Evolutionary conservation across 2,329 filamentous ascomycete genomes (phyloP).

Genomic region (Colletotrichum liaoningense): DNA sequence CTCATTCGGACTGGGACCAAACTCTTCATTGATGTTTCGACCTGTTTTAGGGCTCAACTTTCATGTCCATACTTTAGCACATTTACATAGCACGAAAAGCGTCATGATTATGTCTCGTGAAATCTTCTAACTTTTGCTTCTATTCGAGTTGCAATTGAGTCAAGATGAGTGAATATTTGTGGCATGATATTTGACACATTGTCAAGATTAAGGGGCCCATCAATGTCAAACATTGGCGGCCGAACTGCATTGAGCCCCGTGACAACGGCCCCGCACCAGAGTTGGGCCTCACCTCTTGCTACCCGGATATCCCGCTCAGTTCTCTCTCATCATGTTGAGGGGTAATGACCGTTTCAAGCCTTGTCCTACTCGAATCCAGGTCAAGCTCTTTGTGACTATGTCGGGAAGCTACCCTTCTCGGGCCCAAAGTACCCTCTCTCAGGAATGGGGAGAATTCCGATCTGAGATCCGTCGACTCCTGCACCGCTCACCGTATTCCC

Average conservation of each 20-base stretch:
- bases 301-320: not conserved
- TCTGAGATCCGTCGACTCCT: conserved; percentile 39
- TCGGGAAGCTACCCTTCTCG: conserved; percentile 39
- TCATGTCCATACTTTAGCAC: conserved; percentile 17
- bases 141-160: not conserved
- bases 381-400: not conserved
- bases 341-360: too few species aligned
- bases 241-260: not conserved
- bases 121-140: rapidly evolving
- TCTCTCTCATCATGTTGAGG: not conserved
- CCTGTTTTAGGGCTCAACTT: not conserved
- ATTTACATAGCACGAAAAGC: not conserved
- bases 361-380: too few species aligned
- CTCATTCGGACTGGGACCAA: not conserved
- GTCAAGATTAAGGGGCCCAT: not conserved
- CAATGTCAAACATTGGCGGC: conserved; percentile 1
- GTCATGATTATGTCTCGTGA: not conserved
- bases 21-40: not conserved
- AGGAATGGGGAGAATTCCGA: conserved; percentile 39
- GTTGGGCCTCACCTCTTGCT: not conserved
- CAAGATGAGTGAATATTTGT: not conserved
- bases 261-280: not conserved
- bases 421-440: conserved; percentile 43
- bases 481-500: conserved; percentile 48
- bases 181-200: too few species aligned